phyloP scores from a whole-genome alignment of 2,329 filamentous ascomycete species.

The Incumbomyces lentus region DNA sequence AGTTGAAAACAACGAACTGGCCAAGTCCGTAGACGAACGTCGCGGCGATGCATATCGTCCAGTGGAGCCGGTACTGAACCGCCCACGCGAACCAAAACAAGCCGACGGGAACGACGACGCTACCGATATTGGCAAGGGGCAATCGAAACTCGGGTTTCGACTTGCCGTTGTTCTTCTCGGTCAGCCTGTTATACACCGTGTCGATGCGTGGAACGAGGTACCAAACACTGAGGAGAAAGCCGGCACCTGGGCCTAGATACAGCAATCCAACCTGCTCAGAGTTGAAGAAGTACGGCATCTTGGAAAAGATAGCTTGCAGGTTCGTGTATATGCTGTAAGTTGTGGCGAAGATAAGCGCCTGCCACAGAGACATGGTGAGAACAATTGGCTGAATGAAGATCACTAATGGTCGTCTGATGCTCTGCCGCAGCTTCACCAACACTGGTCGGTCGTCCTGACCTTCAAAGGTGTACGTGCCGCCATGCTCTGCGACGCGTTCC shows the following conservation, averaged over 20 bases:
- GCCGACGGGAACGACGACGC: constrained; percentile 31
- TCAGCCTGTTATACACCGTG: constrained; percentile 25
- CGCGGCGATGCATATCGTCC: constrained; percentile 34
- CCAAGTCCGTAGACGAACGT: constrained; percentile 41
- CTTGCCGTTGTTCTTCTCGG: constrained; percentile 17
- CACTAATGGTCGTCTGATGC: constrained; percentile 44
- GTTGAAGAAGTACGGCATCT: constrained; percentile 40
- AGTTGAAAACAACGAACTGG: constrained; percentile 44
- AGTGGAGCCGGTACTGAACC: constrained; percentile 32
- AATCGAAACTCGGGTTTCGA: constrained; percentile 44
- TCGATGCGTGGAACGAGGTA: constrained; percentile 37
- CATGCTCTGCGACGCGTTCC: constrained; percentile 29
- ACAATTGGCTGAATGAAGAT: constrained; percentile 8
- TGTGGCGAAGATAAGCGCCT: constrained; percentile 4
- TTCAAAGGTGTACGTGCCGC: constrained; percentile 12
- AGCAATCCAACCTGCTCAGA: constrained; percentile 47
- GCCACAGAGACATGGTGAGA: constrained; percentile 2
- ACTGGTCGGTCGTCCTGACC: constrained; percentile 16
- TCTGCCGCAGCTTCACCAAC: constrained; percentile 21
- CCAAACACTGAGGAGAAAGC: constrained; percentile 44
- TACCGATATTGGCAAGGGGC: constrained; percentile 40
- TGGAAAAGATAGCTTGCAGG: constrained; percentile 3
- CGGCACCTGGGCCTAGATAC: constrained; percentile 49
- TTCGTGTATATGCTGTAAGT: constrained; percentile 7
- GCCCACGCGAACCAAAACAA: constrained; percentile 41